A percentile compares a stretch with the other conserved stretches of the same genome.
Conservation (phyloP, 1,284 basidiomycete species). For the Melampsora larici-populina region DNA sequence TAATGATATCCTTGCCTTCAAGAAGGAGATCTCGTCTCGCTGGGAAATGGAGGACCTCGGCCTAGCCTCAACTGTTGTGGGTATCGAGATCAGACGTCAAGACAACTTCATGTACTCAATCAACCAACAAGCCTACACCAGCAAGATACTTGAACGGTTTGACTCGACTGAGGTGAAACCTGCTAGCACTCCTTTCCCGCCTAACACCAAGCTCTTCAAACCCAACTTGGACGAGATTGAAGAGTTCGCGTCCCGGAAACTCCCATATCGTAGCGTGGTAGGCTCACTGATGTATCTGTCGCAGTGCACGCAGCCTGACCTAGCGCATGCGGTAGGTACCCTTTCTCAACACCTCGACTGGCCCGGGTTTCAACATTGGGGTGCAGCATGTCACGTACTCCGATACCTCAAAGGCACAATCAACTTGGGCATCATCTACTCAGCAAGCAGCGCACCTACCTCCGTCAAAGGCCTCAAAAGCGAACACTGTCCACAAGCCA, state of each 20-base stretch:
- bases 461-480: no score
- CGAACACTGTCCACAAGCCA: no score
- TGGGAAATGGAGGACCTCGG: conserved; percentile 11
- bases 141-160: not conserved
- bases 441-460: no score
- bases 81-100: not conserved
- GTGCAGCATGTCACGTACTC: no score
- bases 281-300: not conserved
- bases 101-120: not conserved
- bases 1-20: not conserved
- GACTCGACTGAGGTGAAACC: not conserved
- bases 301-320: not conserved
- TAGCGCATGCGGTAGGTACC: not conserved
- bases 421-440: no score
- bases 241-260: not conserved
- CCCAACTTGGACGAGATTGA: not conserved
- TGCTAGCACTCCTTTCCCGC: not conserved
- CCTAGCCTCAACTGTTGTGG: not conserved
- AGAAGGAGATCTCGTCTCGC: no score
- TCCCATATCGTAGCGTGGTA: not conserved
- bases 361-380: no score
- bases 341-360: not conserved
- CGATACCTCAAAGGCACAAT: no score
- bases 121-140: not conserved
- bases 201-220: not conserved